Percentiles rank a stretch among this genome's conserved stretches.
phyloP scores from a whole-genome alignment of 2,329 filamentous ascomycete species.

The Cercospora nicotianae region DNA sequence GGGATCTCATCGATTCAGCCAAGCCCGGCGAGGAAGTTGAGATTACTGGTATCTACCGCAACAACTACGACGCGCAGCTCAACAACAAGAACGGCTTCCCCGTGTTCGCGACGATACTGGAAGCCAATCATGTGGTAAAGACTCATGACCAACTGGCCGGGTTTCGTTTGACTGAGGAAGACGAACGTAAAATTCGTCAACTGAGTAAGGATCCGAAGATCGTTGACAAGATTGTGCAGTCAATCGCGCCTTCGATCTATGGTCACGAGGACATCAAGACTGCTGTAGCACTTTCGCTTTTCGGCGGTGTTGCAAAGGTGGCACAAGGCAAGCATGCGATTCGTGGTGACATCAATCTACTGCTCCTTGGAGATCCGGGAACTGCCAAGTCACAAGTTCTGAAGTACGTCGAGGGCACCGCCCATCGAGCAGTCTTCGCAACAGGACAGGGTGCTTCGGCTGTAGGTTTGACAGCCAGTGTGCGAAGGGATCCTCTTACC shows the following conservation, averaged over 20 bases:
- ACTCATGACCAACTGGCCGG: constrained; percentile 96
- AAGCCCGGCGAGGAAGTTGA: constrained; percentile 98
- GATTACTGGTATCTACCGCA: constrained; percentile 93
- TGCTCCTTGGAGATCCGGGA: constrained; percentile 93
- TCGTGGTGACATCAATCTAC: constrained; percentile 95
- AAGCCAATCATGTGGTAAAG: constrained; percentile 97
- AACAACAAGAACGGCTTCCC: constrained; percentile 99
- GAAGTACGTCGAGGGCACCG: constrained; percentile 97
- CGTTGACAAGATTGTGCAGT: constrained; percentile 86
- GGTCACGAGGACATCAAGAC: constrained; percentile 97
- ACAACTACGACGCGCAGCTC: constrained; percentile 95
- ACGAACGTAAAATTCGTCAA: constrained; percentile 85
- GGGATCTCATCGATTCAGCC: constrained; percentile 93
- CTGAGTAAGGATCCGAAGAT: constrained; percentile 89
- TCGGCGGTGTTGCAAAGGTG: constrained; percentile 89
- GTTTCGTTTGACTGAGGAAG: constrained; percentile 91
- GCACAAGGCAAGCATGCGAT: constrained; percentile 88
- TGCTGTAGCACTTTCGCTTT: constrained; percentile 87
- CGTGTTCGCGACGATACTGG: constrained; percentile 94
- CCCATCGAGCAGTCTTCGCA: constrained; percentile 93
- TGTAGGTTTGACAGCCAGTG: constrained; percentile 94
- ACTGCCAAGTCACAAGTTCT: constrained; percentile 97
- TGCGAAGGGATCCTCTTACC: constrained; percentile 90
- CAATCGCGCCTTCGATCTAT: constrained; percentile 96
- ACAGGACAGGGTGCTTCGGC: constrained; percentile 96